Conservation (phyloP, 2,329 filamentous ascomycete species). For the Drechslerella coelobrocha region DNA sequence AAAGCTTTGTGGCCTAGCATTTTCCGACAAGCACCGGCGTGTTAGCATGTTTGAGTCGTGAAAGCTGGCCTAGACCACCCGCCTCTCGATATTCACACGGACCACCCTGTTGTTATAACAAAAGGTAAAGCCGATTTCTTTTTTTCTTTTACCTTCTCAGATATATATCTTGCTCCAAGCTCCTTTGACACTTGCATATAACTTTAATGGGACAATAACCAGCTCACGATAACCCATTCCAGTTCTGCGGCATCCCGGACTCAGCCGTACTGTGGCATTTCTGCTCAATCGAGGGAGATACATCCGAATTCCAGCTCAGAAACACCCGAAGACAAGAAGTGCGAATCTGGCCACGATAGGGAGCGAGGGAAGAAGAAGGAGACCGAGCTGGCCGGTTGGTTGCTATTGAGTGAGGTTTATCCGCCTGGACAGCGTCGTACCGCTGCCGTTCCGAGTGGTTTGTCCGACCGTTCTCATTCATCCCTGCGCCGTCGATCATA, state of each 20-base stretch:
- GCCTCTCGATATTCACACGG: conserved; percentile 11
- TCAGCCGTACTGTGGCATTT: conserved; percentile 2
- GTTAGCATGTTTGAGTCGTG: conserved; percentile 28
- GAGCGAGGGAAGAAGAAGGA: conserved; percentile 4
- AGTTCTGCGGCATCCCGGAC: background rate
- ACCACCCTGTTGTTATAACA: conserved; percentile 29
- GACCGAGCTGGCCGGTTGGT: conserved; percentile 1
- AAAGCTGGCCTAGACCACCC: conserved; percentile 24
- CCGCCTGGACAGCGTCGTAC: background rate
- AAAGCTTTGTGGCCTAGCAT: conserved; percentile 3
- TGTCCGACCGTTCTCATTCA: too few relatives aligned
- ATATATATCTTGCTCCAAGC: background rate
- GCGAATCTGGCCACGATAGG: conserved; percentile 3
- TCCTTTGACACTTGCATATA: conserved; percentile 4
- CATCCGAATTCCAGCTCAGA: conserved; percentile 42
- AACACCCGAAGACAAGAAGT: background rate
- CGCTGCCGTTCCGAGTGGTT: too few relatives aligned
- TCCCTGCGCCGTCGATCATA: conserved; percentile 4
- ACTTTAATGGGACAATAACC: conserved; percentile 15
- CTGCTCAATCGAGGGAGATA: conserved; percentile 38
- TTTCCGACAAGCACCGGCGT: conserved; percentile 42
- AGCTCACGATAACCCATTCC: conserved; percentile 38
- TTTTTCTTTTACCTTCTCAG: conserved; percentile 6
- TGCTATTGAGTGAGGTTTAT: conserved; percentile 8
- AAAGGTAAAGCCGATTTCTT: conserved; percentile 25